These are phyloP conservation scores for Taiwanofungus camphoratus DNA, from an alignment of 1,284 basidiomycete genomes.

Conservation along the genomic window DNA sequence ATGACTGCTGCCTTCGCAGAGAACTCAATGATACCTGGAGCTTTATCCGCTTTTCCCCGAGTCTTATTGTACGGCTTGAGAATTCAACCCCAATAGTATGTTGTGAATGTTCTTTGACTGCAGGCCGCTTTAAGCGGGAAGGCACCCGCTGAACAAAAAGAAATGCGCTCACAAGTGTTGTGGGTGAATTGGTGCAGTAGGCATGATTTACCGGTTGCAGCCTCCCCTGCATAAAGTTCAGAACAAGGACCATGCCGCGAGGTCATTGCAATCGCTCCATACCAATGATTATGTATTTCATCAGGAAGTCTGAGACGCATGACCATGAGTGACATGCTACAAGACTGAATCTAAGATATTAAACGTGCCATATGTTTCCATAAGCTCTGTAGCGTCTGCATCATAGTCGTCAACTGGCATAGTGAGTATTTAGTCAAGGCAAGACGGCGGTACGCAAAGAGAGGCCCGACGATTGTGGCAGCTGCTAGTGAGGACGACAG, in stretches of 20 bases:
- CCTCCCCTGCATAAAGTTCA: slow-evolving; percentile 62
- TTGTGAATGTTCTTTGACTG: slow-evolving; percentile 94
- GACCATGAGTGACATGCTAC: slow-evolving; percentile 6
- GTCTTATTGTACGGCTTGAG: slow-evolving; percentile 81
- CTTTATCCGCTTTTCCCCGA: slow-evolving; percentile 92
- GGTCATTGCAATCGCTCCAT: slow-evolving; percentile 15
- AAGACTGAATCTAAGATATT: not conserved
- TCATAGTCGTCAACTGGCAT: slow-evolving; percentile 48
- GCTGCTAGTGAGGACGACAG: no score
- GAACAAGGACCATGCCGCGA: not conserved
- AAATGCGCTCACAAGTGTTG: slow-evolving; percentile 69
- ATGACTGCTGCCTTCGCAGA: slow-evolving; percentile 1
- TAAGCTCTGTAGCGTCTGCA: slow-evolving; percentile 79
- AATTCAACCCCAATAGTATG: slow-evolving; percentile 98
- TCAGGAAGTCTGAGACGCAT: slow-evolving; percentile 74
- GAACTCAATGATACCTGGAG: slow-evolving; percentile 63
- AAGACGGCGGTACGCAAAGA: slow-evolving; percentile 9
- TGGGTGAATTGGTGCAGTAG: slow-evolving; percentile 94
- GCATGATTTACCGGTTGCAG: slow-evolving; percentile 95
- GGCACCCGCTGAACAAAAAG: slow-evolving; percentile 5
- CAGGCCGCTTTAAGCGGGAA: slow-evolving; percentile 1
- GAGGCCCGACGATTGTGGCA: no score
- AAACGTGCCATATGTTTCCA: slow-evolving; percentile 84
- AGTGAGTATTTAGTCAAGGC: not conserved
- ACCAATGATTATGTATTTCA: slow-evolving; percentile 98